Evolutionary conservation across 768 basidiomycete genomes (phyloP).

Genomic region (Boletus pseudopeckii): DNA sequence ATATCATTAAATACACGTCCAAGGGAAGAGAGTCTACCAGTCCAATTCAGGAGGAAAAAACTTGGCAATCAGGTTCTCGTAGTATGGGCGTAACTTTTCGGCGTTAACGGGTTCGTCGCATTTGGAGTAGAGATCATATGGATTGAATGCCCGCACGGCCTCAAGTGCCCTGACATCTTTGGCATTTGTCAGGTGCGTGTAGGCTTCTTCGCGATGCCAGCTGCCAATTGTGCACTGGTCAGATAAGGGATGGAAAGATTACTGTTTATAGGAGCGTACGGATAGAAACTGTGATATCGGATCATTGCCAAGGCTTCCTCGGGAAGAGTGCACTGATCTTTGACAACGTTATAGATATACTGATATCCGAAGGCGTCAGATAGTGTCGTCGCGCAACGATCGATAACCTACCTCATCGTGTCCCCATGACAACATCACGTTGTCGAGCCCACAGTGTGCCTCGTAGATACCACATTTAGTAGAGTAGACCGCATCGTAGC

Average conservation of each 20-base stretch:
- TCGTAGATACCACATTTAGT: constrained; percentile 74
- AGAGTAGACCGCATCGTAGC: constrained; percentile 58
- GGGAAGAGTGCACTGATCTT: constrained; percentile 78
- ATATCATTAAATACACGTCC: constrained; percentile 1
- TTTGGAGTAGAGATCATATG: constrained; percentile 93
- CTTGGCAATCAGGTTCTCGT: constrained; percentile 75
- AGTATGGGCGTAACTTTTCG: constrained; percentile 74
- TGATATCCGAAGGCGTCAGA: constrained; percentile 26
- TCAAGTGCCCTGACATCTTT: constrained; percentile 61
- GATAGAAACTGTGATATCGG: constrained; percentile 93
- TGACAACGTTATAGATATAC: constrained; percentile 84
- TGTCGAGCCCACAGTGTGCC: constrained; percentile 77
- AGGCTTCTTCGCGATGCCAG: constrained; percentile 89
- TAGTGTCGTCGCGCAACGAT: constrained; percentile 2
- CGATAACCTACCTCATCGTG: constrained; percentile 74
- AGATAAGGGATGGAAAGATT: background rate
- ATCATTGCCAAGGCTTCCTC: constrained; percentile 87
- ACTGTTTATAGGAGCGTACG: constrained; percentile 38
- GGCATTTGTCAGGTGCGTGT: constrained; percentile 73
- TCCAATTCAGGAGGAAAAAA: constrained; percentile 81
- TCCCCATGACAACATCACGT: constrained; percentile 88
- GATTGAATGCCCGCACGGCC: constrained; percentile 86
- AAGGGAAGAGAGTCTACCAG: constrained; percentile 54
- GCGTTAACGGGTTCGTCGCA: constrained; percentile 64
- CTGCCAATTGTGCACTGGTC: constrained; percentile 28